These are phyloP conservation scores for Aspergillus tanneri DNA, from an alignment of 2,329 filamentous ascomycete species.

Conservation along the genomic window DNA sequence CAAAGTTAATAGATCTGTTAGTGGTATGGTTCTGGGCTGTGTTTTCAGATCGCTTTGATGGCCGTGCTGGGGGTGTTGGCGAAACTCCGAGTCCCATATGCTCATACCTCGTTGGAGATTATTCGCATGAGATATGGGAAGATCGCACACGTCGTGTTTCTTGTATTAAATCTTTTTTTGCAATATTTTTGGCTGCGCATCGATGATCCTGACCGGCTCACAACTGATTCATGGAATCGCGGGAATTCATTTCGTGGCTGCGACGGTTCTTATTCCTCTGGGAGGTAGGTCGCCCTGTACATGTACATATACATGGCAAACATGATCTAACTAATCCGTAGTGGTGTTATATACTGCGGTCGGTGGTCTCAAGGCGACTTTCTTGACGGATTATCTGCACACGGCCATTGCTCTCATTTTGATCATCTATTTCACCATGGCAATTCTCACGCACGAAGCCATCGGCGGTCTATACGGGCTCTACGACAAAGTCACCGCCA, in stretches of 20 bases:
- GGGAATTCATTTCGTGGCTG: conserved; percentile 51
- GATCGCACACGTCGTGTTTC: conserved; percentile 43
- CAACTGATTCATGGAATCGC: conserved; percentile 49
- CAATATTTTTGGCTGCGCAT: conserved; percentile 48
- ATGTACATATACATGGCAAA: neutral
- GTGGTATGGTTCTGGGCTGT: conserved; percentile 43
- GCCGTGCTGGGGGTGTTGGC: conserved; percentile 50
- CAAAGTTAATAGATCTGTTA: conserved; percentile 7
- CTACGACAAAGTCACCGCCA: conserved; percentile 49
- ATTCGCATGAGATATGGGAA: conserved; percentile 50
- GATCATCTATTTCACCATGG: conserved; percentile 50
- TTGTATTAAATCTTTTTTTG: conserved; percentile 44
- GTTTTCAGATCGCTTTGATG: conserved; percentile 53
- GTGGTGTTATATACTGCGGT: conserved; percentile 51
- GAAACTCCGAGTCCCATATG: conserved; percentile 52
- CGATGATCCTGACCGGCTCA: conserved; percentile 49
- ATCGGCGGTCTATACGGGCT: conserved; percentile 46
- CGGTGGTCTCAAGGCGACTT: conserved; percentile 52
- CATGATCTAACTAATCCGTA: conserved; percentile 16
- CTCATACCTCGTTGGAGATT: conserved; percentile 53
- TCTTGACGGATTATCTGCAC: conserved; percentile 51
- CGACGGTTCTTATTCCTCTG: conserved; percentile 47
- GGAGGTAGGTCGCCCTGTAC: conserved; percentile 36
- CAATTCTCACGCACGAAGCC: conserved; percentile 44
- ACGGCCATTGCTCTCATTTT: conserved; percentile 51